Evolutionary conservation across 164 flowering plant genomes (phyloP), one percentile per base, ranked within the genome.

Genomic region (Sedum album): DNA sequence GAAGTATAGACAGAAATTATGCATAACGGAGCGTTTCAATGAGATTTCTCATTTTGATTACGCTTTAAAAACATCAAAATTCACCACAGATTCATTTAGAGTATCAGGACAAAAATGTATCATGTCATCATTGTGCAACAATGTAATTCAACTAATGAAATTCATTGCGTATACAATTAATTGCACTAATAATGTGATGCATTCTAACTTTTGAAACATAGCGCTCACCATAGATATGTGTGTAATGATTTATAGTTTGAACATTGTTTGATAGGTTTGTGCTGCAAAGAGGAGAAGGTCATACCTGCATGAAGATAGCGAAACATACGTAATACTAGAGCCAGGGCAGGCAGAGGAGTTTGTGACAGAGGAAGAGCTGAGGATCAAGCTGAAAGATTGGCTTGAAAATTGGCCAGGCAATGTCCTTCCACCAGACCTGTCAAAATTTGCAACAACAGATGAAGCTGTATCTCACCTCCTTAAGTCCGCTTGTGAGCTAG

Each of bases 401-500:
- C 88, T 93, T 2, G 82, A 88, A 64, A 89, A 86, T 26, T 93
- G 97, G 98, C 88, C 92, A 2, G 83, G 76, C n/a, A 70, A 76
- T 31, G 26, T 76, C 14, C 79, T 92, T 65, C 97, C 96, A 0
- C 86, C 82, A 6, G 96, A 92, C 71, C 95, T 92, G 64, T 86
- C 91, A 2, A 81, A 74, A 74, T 88, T 83, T 64, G 81, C 79
- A 30, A 68, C 76, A 65, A 71, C 76, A 14, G 90, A 88, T 67
- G 94, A 85, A 60, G 93, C 94, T 51, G 92, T 88, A 62, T 72
- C 85, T 8, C 86, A 74, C 81, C 80, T 91, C 13, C 83, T 93
- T 1, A 82, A 76, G 57, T 83, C 88, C 48, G 97, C 86, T 23
- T 93, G 97, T 69, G 98, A 91, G 72, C 90, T 93, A 39, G 94